Conservation (phyloP, 179 eudicot genomes). For the Beta corolliflora region DNA sequence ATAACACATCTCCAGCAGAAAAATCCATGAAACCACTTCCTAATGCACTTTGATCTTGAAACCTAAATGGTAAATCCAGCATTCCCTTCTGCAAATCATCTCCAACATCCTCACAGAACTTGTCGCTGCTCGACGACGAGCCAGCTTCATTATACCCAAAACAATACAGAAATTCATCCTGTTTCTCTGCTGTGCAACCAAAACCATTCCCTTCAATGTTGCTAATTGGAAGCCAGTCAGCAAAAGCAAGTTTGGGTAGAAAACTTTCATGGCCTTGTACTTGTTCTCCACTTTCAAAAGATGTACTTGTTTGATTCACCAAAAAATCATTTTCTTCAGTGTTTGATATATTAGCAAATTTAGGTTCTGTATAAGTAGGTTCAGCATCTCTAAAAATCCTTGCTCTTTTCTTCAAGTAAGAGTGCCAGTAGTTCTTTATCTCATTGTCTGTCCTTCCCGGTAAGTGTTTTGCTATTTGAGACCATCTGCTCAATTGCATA, state of each 20-base stretch:
- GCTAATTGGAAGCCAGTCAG: slow-evolving; percentile 37
- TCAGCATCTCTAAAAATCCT: slow-evolving; percentile 19
- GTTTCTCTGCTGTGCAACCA: slow-evolving; percentile 8
- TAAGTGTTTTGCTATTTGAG: slow-evolving; percentile 74
- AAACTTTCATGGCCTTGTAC: slow-evolving; percentile 24
- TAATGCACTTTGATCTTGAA: slow-evolving; percentile 23
- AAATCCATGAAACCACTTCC: slow-evolving; percentile 27
- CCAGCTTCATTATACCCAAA: slow-evolving; percentile 22
- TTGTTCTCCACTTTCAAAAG: slow-evolving; percentile 32
- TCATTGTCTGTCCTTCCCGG: slow-evolving; percentile 93
- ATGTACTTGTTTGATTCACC: slow-evolving; percentile 19
- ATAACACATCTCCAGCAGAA: slow-evolving; percentile 21
- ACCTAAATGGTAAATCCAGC: slow-evolving; percentile 30
- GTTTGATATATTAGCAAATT: slow-evolving; percentile 9
- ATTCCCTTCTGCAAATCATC: slow-evolving; percentile 22
- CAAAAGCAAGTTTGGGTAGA: slow-evolving; percentile 58
- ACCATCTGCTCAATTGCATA: slow-evolving; percentile 57
- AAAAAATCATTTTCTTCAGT: slow-evolving; percentile 18
- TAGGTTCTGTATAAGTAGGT: slow-evolving; percentile 10
- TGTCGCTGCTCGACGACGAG: slow-evolving; percentile 14
- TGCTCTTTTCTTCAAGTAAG: slow-evolving; percentile 61
- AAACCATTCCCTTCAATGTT: slow-evolving; percentile 5
- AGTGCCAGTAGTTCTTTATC: slow-evolving; percentile 89
- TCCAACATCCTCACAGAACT: slow-evolving; percentile 21
- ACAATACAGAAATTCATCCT: slow-evolving; percentile 17